These are phyloP conservation scores for Hemisphaericaspora nanyangensis DNA, from an alignment of 805 yeast genomes.

Conservation along the genomic window DNA sequence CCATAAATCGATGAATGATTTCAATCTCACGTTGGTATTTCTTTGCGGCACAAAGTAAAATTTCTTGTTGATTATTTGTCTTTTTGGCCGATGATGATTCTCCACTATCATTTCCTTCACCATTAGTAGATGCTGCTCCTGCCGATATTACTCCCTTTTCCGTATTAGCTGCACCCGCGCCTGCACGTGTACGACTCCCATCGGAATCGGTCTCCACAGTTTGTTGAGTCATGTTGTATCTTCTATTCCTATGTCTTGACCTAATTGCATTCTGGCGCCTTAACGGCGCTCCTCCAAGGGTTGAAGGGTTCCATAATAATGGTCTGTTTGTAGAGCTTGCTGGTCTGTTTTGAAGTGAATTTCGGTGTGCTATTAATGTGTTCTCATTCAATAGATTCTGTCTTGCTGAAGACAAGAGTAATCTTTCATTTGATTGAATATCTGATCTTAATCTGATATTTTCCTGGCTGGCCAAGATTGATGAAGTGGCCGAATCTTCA, in stretches of 20 bases:
- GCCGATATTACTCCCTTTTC: too few species aligned
- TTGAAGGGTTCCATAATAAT: background rate
- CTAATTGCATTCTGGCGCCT: slow-evolving; percentile 33
- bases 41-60: background rate
- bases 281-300: slow-evolving; percentile 19
- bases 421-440: slow-evolving; percentile 12
- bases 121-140: too few species aligned
- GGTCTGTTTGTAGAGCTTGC: too few species aligned
- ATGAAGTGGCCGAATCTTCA: background rate
- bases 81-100: background rate
- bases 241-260: slow-evolving; percentile 2
- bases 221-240: background rate
- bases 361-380: too few species aligned
- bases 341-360: too few species aligned
- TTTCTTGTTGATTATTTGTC: too few species aligned
- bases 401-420: slow-evolving; percentile 25
- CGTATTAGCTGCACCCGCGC: background rate
- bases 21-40: background rate
- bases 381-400: slow-evolving; percentile 20
- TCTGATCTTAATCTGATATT: background rate
- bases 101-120: too few species aligned
- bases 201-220: background rate
- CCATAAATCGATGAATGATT: background rate
- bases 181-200: background rate
- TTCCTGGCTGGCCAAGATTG: background rate